A percentile compares a stretch with the other conserved stretches of the same genome.
Evolutionary conservation across 2,329 filamentous ascomycete genomes (phyloP).

Genomic region (Colletotrichum liaoningense): DNA sequence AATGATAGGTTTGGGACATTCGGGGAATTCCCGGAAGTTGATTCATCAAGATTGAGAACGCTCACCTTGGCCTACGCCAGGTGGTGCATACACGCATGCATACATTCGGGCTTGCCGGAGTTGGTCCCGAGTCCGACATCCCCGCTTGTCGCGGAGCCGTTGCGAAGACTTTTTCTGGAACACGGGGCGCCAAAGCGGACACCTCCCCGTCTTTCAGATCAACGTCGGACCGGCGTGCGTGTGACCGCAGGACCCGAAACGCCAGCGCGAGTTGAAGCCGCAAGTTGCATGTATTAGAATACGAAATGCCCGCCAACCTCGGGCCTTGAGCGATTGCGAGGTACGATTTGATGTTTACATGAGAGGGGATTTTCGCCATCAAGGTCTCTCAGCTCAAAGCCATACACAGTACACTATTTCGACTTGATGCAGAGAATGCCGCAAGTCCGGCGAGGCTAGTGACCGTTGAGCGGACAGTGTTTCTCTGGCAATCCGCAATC

Average conservation of each 20-base stretch:
- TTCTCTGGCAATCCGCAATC: background rate
- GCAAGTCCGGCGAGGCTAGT: background rate
- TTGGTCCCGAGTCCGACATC: background rate
- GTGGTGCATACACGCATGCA: background rate
- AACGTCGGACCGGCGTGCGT: background rate
- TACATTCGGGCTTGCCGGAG: background rate
- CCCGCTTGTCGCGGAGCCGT: background rate
- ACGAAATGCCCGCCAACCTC: background rate
- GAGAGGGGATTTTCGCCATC: background rate
- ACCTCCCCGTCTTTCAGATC: background rate
- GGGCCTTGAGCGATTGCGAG: background rate
- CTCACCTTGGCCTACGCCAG: background rate
- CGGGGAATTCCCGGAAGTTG: background rate
- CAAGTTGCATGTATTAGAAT: background rate
- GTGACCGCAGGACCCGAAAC: background rate
- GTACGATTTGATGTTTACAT: background rate
- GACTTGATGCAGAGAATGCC: background rate
- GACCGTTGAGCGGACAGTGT: background rate
- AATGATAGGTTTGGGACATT: background rate
- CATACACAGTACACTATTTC: background rate
- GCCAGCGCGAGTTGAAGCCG: background rate
- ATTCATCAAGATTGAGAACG: background rate
- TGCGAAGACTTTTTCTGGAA: background rate
- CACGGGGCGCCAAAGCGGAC: background rate
- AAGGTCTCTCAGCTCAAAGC: background rate